phyloP scores from a whole-genome alignment of 2,329 filamentous ascomycete species.

The Graphiopsis chlorocephala region DNA sequence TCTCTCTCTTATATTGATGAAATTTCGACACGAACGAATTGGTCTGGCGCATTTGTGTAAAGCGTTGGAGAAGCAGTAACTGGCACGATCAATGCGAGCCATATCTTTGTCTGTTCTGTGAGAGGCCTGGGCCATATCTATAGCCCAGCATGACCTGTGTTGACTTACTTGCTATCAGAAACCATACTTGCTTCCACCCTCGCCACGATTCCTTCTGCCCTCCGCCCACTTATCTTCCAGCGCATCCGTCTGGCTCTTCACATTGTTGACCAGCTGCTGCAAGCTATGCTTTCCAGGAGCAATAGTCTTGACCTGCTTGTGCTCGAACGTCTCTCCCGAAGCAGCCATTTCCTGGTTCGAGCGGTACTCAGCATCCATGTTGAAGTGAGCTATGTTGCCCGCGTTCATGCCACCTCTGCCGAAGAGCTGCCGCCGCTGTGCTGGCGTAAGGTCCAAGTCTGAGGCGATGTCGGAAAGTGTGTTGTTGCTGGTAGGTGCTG shows the following conservation, averaged over 20 bases:
- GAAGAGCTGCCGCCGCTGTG: conserved; percentile 79
- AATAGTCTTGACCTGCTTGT: conserved; percentile 80
- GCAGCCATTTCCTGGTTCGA: conserved; percentile 76
- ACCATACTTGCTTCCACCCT: conserved; percentile 79
- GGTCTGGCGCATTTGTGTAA: no score
- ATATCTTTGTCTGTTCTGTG: no score
- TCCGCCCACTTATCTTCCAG: conserved; percentile 88
- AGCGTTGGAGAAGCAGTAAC: no score
- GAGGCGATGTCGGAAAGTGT: conserved; percentile 70
- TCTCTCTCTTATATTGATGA: no score
- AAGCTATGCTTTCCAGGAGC: conserved; percentile 87
- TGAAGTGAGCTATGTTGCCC: conserved; percentile 76
- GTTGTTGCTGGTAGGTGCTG: conserved; percentile 37
- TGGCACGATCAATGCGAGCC: no score
- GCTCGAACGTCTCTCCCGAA: conserved; percentile 63
- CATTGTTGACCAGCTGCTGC: conserved; percentile 81
- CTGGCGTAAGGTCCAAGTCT: conserved; percentile 73
- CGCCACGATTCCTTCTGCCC: conserved; percentile 73
- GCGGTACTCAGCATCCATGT: conserved; percentile 82
- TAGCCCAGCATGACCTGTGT: no score
- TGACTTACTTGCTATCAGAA: conserved; percentile 50
- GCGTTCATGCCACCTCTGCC: conserved; percentile 57
- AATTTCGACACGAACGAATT: no score
- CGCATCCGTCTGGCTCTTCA: conserved; percentile 77
- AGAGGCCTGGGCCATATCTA: no score